Evolutionary conservation across 2,329 filamentous ascomycete species (phyloP).

Genomic region (Chaetomium sp.): DNA sequence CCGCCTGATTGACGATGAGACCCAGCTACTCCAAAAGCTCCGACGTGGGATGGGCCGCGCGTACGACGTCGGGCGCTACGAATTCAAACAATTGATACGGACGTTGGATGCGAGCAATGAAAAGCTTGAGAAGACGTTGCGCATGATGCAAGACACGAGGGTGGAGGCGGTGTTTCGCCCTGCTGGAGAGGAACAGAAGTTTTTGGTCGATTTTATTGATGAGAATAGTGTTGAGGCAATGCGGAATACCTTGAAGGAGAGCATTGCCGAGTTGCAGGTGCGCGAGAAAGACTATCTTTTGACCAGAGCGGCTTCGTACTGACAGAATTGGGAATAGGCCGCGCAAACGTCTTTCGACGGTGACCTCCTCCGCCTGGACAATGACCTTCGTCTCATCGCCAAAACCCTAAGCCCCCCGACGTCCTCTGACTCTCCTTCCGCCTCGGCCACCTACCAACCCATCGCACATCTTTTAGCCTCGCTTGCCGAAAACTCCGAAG

Average conservation of each 20-base stretch:
- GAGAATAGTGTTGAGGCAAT: conserved; percentile 62
- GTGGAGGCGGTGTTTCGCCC: conserved; percentile 61
- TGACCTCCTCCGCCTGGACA: conserved; percentile 68
- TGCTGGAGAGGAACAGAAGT: conserved; percentile 50
- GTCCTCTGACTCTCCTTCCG: conserved; percentile 29
- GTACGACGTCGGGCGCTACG: conserved; percentile 51
- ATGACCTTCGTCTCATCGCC: conserved; percentile 61
- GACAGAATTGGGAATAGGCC: conserved; percentile 32
- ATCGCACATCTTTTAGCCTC: conserved; percentile 51
- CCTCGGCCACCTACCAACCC: conserved; percentile 33
- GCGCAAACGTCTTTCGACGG: conserved; percentile 69
- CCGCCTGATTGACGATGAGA: conserved; percentile 52
- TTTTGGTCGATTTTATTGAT: conserved; percentile 70
- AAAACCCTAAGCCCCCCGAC: conserved; percentile 45
- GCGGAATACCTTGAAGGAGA: conserved; percentile 59
- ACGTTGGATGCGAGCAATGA: conserved; percentile 61
- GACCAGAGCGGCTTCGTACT: not conserved
- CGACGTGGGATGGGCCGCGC: conserved; percentile 46
- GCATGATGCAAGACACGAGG: conserved; percentile 54
- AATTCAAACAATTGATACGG: conserved; percentile 56
- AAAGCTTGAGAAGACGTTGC: conserved; percentile 60
- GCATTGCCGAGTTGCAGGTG: conserved; percentile 65
- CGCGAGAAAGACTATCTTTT: conserved; percentile 9
- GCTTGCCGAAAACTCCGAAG: conserved; percentile 68
- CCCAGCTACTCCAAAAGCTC: conserved; percentile 45